Evolutionary conservation across 2,329 filamentous ascomycete genomes (phyloP), one percentile per base, ranked within the genome.

Genomic region (Penicillium sclerotiorum): DNA sequence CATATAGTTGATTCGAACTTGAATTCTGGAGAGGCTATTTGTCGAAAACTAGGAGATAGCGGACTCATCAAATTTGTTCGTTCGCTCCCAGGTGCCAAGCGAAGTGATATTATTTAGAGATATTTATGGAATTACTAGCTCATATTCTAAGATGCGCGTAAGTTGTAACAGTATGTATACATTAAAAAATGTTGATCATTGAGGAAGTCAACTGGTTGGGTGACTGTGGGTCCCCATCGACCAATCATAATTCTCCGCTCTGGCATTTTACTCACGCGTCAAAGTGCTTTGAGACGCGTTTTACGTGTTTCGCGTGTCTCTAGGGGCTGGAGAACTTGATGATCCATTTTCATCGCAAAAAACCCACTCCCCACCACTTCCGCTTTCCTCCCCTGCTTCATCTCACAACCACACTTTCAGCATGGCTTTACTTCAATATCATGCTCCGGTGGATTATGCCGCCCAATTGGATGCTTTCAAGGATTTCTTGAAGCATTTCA

Each of bases 381-480:
- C 41, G 55, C 51, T 52, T 53, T 58, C 42, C 47, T 44, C 23
- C 43, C 40, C 47, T 57, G 57, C 42, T 46, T 43, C 40, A 45
- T 39, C 20, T 21, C 37, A 15, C 28, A 28, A 30, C 38, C 28
- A 45, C 35, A 30, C 42, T 42, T 57, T 63, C 73, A 75, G 62
- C 52, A 96, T 96, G 93, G 88, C 91, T 80, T 88, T 96, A 67
- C 83, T 91, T 66, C 86, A 88, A 59, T 88, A 87, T 73, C 86
- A 82, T 68, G 80, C 86, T 61, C 84, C 88, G 44, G 90, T 96
- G 64, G 87, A 95, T 71, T 99, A 99, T 76, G 83, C 86, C 65
- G 85, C 86, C 65, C 94, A 99, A 73, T 85, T 94, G 74, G 73
- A 69, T 46, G 68, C 88, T 43, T 94, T 99, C 72, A 87, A 95